A percentile compares a stretch with the other conserved stretches of the same genome.
These are phyloP conservation scores for Musa balbisiana DNA, from an alignment of 202 grass and related monocot genomes.

Conservation along the genomic window DNA sequence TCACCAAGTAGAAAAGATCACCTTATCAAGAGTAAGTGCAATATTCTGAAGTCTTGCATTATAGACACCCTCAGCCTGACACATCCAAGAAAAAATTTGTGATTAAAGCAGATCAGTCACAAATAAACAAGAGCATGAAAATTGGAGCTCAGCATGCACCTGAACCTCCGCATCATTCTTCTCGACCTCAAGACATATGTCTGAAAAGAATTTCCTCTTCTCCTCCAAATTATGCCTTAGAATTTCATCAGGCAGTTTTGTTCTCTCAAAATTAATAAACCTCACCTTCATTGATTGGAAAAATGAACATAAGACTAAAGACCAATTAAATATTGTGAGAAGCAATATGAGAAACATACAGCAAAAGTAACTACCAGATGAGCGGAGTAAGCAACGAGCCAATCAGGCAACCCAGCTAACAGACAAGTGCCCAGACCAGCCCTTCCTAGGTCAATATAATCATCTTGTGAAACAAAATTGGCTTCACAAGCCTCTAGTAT, in stretches of 20 bases:
- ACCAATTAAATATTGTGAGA: conserved; percentile 20
- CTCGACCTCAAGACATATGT: conserved; percentile 81
- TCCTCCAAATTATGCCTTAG: conserved; percentile 84
- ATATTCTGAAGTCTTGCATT: conserved; percentile 97
- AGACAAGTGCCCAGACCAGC: conserved; percentile 98
- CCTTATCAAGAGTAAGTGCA: conserved; percentile 93
- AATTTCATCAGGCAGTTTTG: conserved; percentile 83
- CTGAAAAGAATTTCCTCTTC: conserved; percentile 83
- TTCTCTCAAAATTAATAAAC: conserved; percentile 92
- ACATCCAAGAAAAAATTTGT: conserved; percentile 19
- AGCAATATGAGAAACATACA: conserved; percentile 29
- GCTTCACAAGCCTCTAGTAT: conserved; percentile 91
- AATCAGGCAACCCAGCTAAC: conserved; percentile 84
- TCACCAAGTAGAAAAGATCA: conserved; percentile 20
- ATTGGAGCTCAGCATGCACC: conserved; percentile 38
- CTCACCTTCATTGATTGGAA: conserved; percentile 61
- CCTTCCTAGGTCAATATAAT: conserved; percentile 88
- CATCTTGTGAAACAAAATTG: conserved; percentile 78
- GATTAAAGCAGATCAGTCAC: conserved; percentile 14
- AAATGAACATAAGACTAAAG: conserved; percentile 21
- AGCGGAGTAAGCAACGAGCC: conserved; percentile 94
- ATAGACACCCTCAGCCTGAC: conserved; percentile 83
- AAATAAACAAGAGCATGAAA: conserved; percentile 10
- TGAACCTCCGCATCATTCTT: conserved; percentile 89
- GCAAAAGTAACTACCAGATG: conserved; percentile 51